Base-by-base conservation (phyloP, 1,284 basidiomycete species). In the Neonothopanus nambi region DNA sequence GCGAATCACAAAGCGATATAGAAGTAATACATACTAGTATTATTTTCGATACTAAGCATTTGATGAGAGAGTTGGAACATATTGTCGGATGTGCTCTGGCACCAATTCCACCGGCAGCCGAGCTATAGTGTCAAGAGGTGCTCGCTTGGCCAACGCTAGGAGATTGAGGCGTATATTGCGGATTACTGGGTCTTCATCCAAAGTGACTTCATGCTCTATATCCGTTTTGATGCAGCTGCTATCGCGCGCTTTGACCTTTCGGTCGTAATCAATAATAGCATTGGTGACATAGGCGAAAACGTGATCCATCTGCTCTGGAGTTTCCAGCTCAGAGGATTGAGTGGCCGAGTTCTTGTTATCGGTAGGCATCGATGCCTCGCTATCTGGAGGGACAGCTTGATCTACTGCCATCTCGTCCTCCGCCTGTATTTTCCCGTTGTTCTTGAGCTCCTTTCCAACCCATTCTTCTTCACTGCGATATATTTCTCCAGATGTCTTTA, bases 111-210 rank as follows among this genome's bases (percentile, higher is more conserved):
- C 69, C 3, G 86, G 86, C 38, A 89, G 66, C 37, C 74, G 74
- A 17, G 84, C 84, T 53, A 90, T 85, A 56, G 78, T 82, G 61
- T 88, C 84, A 55, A 89, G 65, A 3, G 88, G 88, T 9, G 86
- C 86, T 6, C 87, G 77, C 65, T 89, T 89, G 50, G 85, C 84
- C 23, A 90, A 72, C 3, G 87, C 86, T 24, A 90, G 74, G 30
- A 89, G 69, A 63, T 87, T 89, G 59, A 89, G 70, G 30, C 87
- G 76, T 37, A 89, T 70, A 52, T 81, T 77, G 56, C 76, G 76
- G 61, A 83, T 50, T 18, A 70, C 59, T 2, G 77, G 70, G 52
- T 83, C 80, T 65, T 88, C 85, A 7, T 47, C 28, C 18, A 12
- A 24, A 8, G 52, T 11, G 7, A 56, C 58, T 3, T 24, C 37